Conservation (phyloP, 106 monocot genomes). For the Ottelia alismoides region DNA sequence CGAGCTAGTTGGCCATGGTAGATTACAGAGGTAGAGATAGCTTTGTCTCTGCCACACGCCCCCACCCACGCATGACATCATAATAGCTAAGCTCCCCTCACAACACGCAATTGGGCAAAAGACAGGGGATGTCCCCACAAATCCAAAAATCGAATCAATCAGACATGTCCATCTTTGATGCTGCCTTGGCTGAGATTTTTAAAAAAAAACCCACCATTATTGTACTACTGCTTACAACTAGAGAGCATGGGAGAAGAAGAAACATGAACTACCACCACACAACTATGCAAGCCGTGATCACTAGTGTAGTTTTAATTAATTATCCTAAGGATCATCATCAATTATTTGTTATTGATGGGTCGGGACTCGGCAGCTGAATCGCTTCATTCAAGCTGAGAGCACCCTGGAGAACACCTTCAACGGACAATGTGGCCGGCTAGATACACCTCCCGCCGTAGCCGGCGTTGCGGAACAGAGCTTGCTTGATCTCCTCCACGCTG, state of each 20-base stretch:
- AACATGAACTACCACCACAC: neutral
- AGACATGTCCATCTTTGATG: neutral
- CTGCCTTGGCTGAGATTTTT: too few relatives aligned
- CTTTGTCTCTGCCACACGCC: too few relatives aligned
- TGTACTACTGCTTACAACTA: neutral
- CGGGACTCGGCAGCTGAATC: neutral
- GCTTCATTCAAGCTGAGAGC: neutral
- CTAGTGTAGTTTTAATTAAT: neutral
- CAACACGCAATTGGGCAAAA: too few relatives aligned
- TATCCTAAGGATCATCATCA: neutral
- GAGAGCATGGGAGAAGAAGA: neutral
- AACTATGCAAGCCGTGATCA: neutral
- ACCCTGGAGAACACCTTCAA: neutral
- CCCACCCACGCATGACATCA: too few relatives aligned
- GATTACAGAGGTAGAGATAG: too few relatives aligned
- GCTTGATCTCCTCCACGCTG: constrained; percentile 78
- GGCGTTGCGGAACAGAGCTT: constrained; percentile 78
- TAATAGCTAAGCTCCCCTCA: too few relatives aligned
- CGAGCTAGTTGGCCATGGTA: too few relatives aligned
- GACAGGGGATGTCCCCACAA: neutral
- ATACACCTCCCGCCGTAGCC: constrained; percentile 83
- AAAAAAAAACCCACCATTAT: too few relatives aligned
- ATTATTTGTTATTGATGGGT: neutral
- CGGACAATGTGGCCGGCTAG: constrained; percentile 15
- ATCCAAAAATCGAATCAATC: neutral